A percentile compares a stretch with the other conserved stretches of the same genome.
These are phyloP conservation scores for Podospora pseudoanserina DNA, from an alignment of 495 filamentous ascomycete species.

Conservation along the genomic window DNA sequence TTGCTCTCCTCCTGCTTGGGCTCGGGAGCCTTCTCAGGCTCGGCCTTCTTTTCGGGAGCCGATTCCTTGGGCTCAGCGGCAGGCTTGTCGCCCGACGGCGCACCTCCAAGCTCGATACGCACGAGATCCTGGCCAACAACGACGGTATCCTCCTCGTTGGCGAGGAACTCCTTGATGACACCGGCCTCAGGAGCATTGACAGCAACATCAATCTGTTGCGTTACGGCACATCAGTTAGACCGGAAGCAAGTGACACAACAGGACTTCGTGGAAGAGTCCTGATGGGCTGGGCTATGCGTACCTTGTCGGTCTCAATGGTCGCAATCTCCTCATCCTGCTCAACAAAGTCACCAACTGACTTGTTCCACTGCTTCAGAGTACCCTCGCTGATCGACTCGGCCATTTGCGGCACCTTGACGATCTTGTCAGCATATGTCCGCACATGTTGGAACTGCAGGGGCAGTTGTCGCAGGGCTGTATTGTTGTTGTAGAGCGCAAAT, in stretches of 20 bases:
- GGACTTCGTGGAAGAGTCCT: too few relatives aligned
- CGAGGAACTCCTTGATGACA: constrained; percentile 86
- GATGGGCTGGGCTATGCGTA: constrained; percentile 34
- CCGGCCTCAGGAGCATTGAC: constrained; percentile 93
- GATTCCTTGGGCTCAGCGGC: constrained; percentile 57
- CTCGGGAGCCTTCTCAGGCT: constrained; percentile 47
- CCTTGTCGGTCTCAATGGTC: constrained; percentile 99
- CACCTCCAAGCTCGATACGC: constrained; percentile 74
- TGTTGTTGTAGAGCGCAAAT: constrained; percentile 25
- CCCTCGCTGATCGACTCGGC: constrained; percentile 98
- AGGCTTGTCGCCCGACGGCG: constrained; percentile 49
- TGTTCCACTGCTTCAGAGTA: constrained; percentile 92
- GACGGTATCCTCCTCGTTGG: constrained; percentile 92
- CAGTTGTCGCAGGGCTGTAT: constrained; percentile 42
- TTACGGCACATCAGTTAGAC: constrained; percentile 10
- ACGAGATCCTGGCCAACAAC: constrained; percentile 89
- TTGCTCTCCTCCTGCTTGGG: constrained; percentile 39
- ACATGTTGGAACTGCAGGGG: constrained; percentile 49
- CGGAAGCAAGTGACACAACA: background rate
- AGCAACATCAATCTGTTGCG: constrained; percentile 78
- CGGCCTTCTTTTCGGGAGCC: constrained; percentile 52
- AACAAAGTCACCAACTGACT: constrained; percentile 92
- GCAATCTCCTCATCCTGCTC: constrained; percentile 97
- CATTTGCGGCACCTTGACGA: constrained; percentile 96
- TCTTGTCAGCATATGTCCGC: constrained; percentile 63